Evolutionary conservation across 495 filamentous ascomycete genomes (phyloP), one percentile per base, ranked within the genome.

Genomic region (Sabuloglossum arenarium): DNA sequence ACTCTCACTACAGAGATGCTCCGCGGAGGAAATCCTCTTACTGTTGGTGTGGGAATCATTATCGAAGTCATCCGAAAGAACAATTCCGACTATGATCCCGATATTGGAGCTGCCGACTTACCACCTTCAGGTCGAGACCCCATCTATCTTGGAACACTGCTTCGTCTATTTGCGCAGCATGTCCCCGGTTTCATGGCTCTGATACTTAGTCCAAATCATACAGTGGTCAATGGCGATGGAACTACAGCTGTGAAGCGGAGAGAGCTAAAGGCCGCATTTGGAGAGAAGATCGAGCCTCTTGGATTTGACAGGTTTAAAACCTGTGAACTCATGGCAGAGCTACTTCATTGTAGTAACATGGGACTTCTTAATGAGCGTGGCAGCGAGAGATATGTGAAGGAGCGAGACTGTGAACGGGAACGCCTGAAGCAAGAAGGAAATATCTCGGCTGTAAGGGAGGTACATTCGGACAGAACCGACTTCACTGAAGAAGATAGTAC

Each of bases 61-160:
- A 97, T 99, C 60, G 91, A 99, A 67, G 91, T 99, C 28, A 99
- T 99, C 62, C 79, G 91, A 52, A 99, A 99, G 71, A 99, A 99
- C 63, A 99, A 99, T 64, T 97, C 93, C 0, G 91, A 99, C 67
- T 99, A 99, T 63, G 91, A 99, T 61, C 84, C 88, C 2, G 93
- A 97, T 60, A 82, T 85, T 59, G 76, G 85, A 46, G 73, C 81
- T 49, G 83, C 85, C 50, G 83, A 88, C 58, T 76, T 84, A 10
- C 68, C 78, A 54, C 88, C 89, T 2, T 86, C 86, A 11, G 82
- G 79, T 60, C 83, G 85, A 51, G 91, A 99, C 63, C 93, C 91
- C 5, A 99, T 99, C 56, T 99, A 97, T 61, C 82, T 99, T 6
- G 91, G 91, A 14, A 87, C 81, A 24, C 73, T 97, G n/a, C 79